These are phyloP conservation scores for Iris macrosiphon DNA, from an alignment of 106 monocot genomes.

Conservation along the genomic window DNA sequence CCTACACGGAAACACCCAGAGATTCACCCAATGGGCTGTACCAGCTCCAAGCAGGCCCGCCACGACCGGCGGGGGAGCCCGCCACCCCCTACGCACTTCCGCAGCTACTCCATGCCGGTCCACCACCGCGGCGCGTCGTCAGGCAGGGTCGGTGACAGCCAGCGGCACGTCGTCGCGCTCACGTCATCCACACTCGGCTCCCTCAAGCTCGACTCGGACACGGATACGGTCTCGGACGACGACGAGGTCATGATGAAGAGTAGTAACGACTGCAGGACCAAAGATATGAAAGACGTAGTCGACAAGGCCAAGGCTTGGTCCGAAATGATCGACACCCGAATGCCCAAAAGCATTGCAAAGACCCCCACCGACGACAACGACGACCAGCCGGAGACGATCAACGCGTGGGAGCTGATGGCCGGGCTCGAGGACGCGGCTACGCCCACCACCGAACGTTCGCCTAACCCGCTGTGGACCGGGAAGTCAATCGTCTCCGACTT, in stretches of 20 bases:
- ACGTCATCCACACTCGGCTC: conserved; percentile 51
- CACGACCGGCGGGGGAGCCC: conserved; percentile 11
- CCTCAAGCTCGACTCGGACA: conserved; percentile 13
- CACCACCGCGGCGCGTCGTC: background rate
- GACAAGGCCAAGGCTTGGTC: background rate
- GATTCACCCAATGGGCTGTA: conserved; percentile 77
- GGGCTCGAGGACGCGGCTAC: conserved; percentile 33
- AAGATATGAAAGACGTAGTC: conserved; percentile 2
- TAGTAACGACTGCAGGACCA: conserved; percentile 3
- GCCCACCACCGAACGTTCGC: background rate
- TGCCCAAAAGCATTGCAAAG: conserved; percentile 11
- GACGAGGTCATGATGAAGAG: conserved; percentile 33
- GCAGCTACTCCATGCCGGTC: conserved; percentile 34
- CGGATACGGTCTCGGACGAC: background rate
- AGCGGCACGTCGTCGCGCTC: conserved; percentile 48
- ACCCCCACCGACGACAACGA: conserved; percentile 14
- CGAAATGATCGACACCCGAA: conserved; percentile 8
- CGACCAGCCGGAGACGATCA: conserved; percentile 34
- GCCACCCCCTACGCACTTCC: conserved; percentile 1
- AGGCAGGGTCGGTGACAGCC: background rate
- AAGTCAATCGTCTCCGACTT: conserved; percentile 4
- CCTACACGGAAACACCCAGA: too few relatives aligned
- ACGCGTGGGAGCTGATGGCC: conserved; percentile 59
- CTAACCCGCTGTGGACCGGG: background rate
- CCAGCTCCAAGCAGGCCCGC: conserved; percentile 44